Percentiles rank a stretch among this genome's conserved stretches.
phyloP scores from a whole-genome alignment of 2,329 filamentous ascomycete species.

The Rugonectria rugulosa region DNA sequence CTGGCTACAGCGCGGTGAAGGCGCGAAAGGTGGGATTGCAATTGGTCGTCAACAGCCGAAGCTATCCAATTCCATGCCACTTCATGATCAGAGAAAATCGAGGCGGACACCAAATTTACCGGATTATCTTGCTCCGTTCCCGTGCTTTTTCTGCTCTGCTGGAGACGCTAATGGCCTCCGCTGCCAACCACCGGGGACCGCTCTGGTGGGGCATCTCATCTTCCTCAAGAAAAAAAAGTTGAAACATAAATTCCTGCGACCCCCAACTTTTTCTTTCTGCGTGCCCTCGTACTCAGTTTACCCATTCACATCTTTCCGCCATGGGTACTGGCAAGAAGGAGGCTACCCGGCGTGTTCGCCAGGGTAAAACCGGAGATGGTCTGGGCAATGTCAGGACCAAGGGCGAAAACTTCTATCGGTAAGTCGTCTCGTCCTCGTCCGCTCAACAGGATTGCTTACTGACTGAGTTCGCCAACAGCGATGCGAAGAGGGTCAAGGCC shows the following conservation, averaged over 20 bases:
- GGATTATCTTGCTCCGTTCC: constrained; percentile 36
- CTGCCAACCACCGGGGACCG: constrained; percentile 33
- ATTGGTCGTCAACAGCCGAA: constrained; percentile 31
- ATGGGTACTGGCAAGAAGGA: constrained; percentile 97
- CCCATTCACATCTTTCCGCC: constrained; percentile 36
- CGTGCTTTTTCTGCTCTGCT: constrained; percentile 1
- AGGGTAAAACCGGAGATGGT: constrained; percentile 86
- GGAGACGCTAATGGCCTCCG: constrained; percentile 20
- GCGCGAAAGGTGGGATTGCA: constrained; percentile 24
- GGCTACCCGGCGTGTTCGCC: constrained; percentile 78
- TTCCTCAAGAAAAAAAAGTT: constrained; percentile 37
- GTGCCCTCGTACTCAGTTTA: constrained; percentile 26
- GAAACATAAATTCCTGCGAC: constrained; percentile 37
- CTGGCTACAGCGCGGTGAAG: constrained; percentile 17
- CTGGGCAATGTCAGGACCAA: constrained; percentile 92
- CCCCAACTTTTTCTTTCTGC: constrained; percentile 27
- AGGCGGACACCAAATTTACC: constrained; percentile 29
- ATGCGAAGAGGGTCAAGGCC: constrained; percentile 86
- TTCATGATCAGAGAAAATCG: constrained; percentile 34
- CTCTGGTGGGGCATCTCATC: constrained; percentile 34
- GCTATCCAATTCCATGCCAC: constrained; percentile 5
- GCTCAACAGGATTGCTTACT: constrained; percentile 6
- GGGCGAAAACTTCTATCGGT: constrained; percentile 98
- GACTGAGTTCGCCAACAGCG: constrained; percentile 42
- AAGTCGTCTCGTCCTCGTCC: constrained; percentile 36